Conservation (phyloP, 441 rosid species). For the Rhodomyrtus psidioides region DNA sequence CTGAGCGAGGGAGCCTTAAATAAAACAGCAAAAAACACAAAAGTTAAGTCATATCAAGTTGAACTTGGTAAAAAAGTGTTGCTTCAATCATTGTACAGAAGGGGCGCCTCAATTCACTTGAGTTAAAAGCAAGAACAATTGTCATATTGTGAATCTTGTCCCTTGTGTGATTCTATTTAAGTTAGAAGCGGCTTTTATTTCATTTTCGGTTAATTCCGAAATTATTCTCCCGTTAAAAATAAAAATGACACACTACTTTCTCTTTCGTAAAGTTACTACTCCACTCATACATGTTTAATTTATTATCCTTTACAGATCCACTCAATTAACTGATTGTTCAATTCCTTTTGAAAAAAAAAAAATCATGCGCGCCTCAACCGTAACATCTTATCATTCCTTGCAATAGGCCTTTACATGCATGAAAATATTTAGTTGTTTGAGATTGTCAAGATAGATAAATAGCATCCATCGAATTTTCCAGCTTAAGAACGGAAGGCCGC, state of each 20-base stretch:
- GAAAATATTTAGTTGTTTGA: neutral
- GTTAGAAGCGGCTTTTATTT: neutral
- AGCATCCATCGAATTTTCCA: neutral
- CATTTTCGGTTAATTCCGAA: neutral
- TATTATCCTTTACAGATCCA: neutral
- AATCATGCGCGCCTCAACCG: no score
- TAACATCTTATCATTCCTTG: neutral
- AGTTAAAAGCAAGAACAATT: neutral
- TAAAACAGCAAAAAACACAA: neutral
- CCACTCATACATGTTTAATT: neutral
- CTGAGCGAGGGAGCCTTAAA: no score
- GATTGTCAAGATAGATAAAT: neutral
- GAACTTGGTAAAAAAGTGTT: neutral
- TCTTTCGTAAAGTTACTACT: neutral
- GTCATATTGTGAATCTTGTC: neutral
- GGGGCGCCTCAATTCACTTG: neutral
- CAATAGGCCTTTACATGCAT: neutral
- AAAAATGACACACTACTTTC: neutral
- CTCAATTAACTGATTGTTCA: neutral
- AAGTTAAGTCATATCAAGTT: neutral
- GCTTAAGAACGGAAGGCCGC: neutral
- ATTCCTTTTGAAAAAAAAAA: neutral
- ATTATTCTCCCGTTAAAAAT: neutral
- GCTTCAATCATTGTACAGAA: rapidly evolving
- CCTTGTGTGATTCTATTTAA: neutral